Percentiles rank a stretch among this genome's conserved stretches.
phyloP scores from a whole-genome alignment of 768 basidiomycete genomes.

The Lactarius quietus region DNA sequence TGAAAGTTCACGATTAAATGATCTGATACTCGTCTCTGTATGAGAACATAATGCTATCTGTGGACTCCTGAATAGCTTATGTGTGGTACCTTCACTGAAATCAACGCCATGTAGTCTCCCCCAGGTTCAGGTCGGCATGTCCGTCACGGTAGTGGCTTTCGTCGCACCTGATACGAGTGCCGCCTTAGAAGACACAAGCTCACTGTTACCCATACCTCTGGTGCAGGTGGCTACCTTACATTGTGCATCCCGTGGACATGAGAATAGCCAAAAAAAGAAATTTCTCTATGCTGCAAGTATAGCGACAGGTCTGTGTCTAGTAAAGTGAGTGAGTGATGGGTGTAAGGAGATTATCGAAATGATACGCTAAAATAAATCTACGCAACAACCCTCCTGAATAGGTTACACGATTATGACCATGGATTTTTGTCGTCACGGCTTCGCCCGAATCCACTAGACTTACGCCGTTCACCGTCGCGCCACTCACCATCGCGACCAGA shows the following conservation, averaged over 20 bases:
- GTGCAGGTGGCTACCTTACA: not conserved
- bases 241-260: not conserved
- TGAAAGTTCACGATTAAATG: not conserved
- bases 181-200: not conserved
- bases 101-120: not conserved
- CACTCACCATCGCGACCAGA: not conserved
- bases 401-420: not conserved
- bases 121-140: no score
- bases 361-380: conserved; percentile 8
- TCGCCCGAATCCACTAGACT: not conserved
- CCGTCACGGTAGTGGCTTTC: no score
- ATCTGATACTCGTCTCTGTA: not conserved
- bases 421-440: not conserved
- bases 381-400: not conserved
- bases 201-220: no score
- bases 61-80: not conserved
- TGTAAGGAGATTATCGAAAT: conserved; percentile 10
- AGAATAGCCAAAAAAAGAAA: not conserved
- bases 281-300: not conserved
- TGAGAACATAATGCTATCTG: not conserved
- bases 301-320: conserved; percentile 1
- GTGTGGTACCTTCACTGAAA: not conserved
- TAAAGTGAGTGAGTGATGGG: conserved; percentile 13
- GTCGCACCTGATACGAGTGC: not conserved
- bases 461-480: conserved; percentile 1